Evolutionary conservation across 257 asterid species (phyloP).

Genomic region (Nicotiana attenuata): DNA sequence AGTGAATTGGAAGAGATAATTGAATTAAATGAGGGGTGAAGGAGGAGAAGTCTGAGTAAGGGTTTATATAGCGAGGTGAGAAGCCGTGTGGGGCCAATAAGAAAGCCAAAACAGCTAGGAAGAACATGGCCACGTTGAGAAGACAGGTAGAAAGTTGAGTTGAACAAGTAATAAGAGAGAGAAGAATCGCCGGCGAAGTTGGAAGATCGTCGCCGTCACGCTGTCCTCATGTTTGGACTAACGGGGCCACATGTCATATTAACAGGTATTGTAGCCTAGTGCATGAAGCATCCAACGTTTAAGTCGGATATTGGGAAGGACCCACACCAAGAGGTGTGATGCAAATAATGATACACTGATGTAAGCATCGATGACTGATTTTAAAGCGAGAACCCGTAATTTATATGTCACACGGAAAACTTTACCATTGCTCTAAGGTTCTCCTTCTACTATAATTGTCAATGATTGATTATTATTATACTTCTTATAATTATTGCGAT

Average conservation of each 20-base stretch:
- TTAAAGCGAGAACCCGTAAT: fast-evolving
- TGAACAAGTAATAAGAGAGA: background rate
- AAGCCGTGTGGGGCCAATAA: conserved; percentile 16
- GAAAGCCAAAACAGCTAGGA: conserved; percentile 18
- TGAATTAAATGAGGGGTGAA: background rate
- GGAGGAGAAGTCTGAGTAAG: background rate
- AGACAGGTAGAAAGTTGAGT: conserved; percentile 5
- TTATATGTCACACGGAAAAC: too few relatives aligned
- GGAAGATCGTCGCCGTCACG: background rate
- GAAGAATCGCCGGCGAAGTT: background rate
- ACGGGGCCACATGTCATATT: background rate
- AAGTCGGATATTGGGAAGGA: too few relatives aligned
- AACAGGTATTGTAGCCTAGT: background rate
- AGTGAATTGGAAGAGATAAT: background rate
- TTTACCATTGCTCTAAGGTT: too few relatives aligned
- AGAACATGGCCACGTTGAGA: conserved; percentile 18
- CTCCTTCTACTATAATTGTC: background rate
- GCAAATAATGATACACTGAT: too few relatives aligned
- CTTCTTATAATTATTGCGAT: background rate
- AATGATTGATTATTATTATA: background rate
- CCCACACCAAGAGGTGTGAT: fast-evolving
- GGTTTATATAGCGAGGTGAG: conserved; percentile 1
- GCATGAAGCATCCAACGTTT: too few relatives aligned
- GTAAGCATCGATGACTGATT: fast-evolving
- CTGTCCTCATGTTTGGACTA: background rate